Evolutionary conservation across 1,284 basidiomycete genomes (phyloP), one percentile per base, ranked within the genome.

Genomic region (Cystobasidiaceae sp.): DNA sequence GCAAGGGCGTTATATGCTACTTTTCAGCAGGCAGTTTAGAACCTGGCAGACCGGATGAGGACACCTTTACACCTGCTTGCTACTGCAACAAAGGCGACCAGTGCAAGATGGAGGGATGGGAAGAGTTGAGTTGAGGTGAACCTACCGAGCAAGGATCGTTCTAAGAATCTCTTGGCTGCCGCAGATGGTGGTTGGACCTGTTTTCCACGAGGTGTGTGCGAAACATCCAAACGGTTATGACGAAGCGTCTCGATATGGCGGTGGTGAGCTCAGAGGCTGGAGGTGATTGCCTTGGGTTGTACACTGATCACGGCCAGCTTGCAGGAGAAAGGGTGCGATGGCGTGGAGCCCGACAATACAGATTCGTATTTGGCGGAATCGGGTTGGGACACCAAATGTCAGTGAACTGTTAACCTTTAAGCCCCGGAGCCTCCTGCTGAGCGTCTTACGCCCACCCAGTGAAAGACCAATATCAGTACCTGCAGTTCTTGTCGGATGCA

Each of bases 1-100:
- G 74, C 46, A 77, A 76, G 66, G 73, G 66, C 27, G 75, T 77
- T 30, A 66, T 75, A 8, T 77, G 76, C 66, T 77, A 77, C 69
- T 76, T 77, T 65, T 69, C 66, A 2, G 75, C 75, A 25, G 76
- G 76, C n/a, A 71, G 69, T 0, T 75, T 67, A 59, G 76, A 76
- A 64, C 56, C 69, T 0, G 67, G 41, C 41, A 45, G 72, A 69
- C 9, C 9, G 8, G 72, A 72, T 44, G 59, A 59, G 15, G 30
- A 21, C 15, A 25, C 46, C 4, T 71, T 75, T 63, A 45, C 68
- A 27, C 66, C 72, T 0, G 63, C 60, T 8, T 74, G 75, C 45
- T 71, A 70, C 30, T 74, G 73, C 50, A 71, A 71, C 23, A 30
- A 54, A 7, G 70, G 69, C 4, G 59, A 66, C 21, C 13, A 55